These are phyloP conservation scores for Phytophthora lateralis DNA, from an alignment of 352 stramenopile genomes.

Conservation along the genomic window DNA sequence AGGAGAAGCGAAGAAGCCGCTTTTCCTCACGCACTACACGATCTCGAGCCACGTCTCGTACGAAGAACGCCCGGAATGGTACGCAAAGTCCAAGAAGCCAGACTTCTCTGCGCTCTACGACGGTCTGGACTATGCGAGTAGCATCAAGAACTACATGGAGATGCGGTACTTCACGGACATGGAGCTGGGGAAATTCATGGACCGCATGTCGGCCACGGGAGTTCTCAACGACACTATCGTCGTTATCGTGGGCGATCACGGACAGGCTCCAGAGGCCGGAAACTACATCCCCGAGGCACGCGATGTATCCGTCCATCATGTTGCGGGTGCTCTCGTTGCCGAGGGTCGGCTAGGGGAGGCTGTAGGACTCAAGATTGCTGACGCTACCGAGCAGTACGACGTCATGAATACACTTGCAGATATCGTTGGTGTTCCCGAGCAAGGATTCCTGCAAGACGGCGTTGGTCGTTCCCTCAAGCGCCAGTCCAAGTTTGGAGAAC, in stretches of 20 bases:
- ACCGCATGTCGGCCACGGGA: slow-evolving; percentile 46
- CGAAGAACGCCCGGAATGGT: slow-evolving; percentile 42
- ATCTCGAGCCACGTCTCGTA: slow-evolving; percentile 61
- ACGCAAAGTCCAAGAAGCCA: slow-evolving; percentile 29
- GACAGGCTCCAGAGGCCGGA: slow-evolving; percentile 47
- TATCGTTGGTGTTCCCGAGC: slow-evolving; percentile 33
- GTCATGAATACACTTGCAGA: slow-evolving; percentile 47
- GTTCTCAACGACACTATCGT: slow-evolving; percentile 66
- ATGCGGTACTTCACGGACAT: slow-evolving; percentile 58
- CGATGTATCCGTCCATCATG: slow-evolving; percentile 38
- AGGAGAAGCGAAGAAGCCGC: slow-evolving; percentile 39
- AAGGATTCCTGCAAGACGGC: slow-evolving; percentile 38
- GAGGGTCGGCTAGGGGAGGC: slow-evolving; percentile 35
- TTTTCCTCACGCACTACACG: slow-evolving; percentile 63
- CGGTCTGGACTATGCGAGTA: slow-evolving; percentile 18
- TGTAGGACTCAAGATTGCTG: slow-evolving; percentile 30
- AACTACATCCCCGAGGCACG: slow-evolving; percentile 34
- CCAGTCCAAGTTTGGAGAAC: slow-evolving; percentile 27
- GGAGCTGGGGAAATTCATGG: slow-evolving; percentile 57
- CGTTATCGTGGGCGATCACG: slow-evolving; percentile 56
- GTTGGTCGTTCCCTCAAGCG: slow-evolving; percentile 50
- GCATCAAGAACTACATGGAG: slow-evolving; percentile 46
- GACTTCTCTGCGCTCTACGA: slow-evolving; percentile 48
- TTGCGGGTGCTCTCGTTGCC: slow-evolving; percentile 39
- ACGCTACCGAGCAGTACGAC: slow-evolving; percentile 41